These are phyloP conservation scores for Albatrellus sp. DNA, from an alignment of 1,284 basidiomycete species.

Conservation along the genomic window DNA sequence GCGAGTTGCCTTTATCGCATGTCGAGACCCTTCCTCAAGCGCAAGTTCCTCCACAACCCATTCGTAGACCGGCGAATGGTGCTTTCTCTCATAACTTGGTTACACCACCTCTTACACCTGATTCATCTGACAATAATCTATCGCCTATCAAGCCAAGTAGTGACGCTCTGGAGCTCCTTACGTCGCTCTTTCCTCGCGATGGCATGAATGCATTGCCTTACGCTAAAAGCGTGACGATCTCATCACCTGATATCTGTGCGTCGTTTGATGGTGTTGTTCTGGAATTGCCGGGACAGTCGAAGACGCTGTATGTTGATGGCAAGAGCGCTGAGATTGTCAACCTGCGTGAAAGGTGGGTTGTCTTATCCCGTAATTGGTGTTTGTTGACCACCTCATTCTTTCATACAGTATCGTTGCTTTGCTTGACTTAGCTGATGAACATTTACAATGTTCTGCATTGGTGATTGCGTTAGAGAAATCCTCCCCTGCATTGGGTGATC, in stretches of 20 bases:
- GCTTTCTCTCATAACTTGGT: conserved; percentile 18
- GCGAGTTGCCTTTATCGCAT: conserved; percentile 14
- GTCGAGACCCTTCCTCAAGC: conserved; percentile 15
- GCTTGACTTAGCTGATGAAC: conserved; percentile 71
- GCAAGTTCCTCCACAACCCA: conserved; percentile 28
- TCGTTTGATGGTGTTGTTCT: conserved; percentile 69
- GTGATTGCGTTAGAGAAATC: conserved; percentile 61
- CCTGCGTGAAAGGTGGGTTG: conserved; percentile 62
- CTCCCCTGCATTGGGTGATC: conserved; percentile 40
- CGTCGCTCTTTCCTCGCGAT: conserved; percentile 61
- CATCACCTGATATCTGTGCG: conserved; percentile 49
- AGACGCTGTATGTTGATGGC: conserved; percentile 70
- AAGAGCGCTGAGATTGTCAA: conserved; percentile 67
- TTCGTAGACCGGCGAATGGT: conserved; percentile 14
- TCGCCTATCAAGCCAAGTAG: conserved; percentile 30
- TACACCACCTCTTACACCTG: conserved; percentile 58
- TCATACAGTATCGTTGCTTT: conserved; percentile 64
- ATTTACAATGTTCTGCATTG: conserved; percentile 60
- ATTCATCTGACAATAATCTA: conserved; percentile 21
- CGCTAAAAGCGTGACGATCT: conserved; percentile 61
- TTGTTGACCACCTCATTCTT: neutral
- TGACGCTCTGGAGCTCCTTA: conserved; percentile 63
- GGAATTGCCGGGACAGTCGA: conserved; percentile 53
- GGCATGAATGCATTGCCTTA: conserved; percentile 52
- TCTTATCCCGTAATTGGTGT: conserved; percentile 3